A percentile compares a stretch with the other conserved stretches of the same genome.
phyloP scores from a whole-genome alignment of 2,329 filamentous ascomycete genomes.

The Fusarium chaquense region DNA sequence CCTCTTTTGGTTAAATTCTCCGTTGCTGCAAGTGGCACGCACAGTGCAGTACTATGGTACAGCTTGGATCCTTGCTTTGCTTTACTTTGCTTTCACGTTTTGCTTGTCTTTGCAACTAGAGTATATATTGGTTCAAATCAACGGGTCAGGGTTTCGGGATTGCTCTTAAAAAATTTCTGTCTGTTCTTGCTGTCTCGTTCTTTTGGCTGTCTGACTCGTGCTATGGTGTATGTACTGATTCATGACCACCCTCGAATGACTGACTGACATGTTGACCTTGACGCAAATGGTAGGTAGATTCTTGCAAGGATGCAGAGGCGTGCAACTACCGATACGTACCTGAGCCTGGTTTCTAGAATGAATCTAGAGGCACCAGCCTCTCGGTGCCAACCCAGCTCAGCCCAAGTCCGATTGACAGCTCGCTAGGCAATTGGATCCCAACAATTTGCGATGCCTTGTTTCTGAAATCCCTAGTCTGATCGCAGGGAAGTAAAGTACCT shows the following conservation, averaged over 20 bases:
- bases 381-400: slow-evolving; percentile 6
- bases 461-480: background rate
- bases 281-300: background rate
- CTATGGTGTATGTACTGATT: slow-evolving; percentile 28
- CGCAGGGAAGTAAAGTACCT: background rate
- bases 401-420: background rate
- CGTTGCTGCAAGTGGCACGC: slow-evolving; percentile 24
- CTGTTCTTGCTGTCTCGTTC: background rate
- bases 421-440: slow-evolving; percentile 29
- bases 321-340: slow-evolving; percentile 32
- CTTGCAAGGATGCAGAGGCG: slow-evolving; percentile 23
- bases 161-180: slow-evolving; percentile 17
- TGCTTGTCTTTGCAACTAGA: slow-evolving; percentile 34
- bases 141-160: slow-evolving; percentile 18
- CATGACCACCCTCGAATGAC: slow-evolving; percentile 30
- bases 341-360: slow-evolving; percentile 23
- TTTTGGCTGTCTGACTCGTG: slow-evolving; percentile 25
- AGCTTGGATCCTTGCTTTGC: slow-evolving; percentile 10
- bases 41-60: slow-evolving; percentile 6
- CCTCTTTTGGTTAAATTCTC: slow-evolving; percentile 37
- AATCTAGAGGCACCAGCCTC: slow-evolving; percentile 23
- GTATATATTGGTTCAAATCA: slow-evolving; percentile 41
- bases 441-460: slow-evolving; percentile 24
- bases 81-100: slow-evolving; percentile 33
- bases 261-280: slow-evolving; percentile 17